A percentile compares a stretch with the other conserved stretches of the same genome.
Evolutionary conservation across 1,139 yeast species (phyloP).

Genomic region (Candida pseudoviswanathii): DNA sequence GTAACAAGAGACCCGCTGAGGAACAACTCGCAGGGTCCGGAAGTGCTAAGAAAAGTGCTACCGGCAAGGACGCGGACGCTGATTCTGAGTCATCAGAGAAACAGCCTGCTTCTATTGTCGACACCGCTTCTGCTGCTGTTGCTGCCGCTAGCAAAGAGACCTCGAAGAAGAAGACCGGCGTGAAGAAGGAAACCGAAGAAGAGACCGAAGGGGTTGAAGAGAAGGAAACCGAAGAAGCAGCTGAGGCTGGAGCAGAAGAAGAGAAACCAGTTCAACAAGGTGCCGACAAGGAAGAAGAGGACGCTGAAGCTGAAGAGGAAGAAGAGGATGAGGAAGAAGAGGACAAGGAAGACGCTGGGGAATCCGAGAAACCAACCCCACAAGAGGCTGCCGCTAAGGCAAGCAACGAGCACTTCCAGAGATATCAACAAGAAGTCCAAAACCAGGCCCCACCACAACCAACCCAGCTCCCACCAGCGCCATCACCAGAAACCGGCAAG

Average conservation of each 20-base stretch:
- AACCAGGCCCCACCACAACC: conserved; percentile 15
- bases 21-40: conserved; percentile 22
- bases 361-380: neutral
- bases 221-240: neutral
- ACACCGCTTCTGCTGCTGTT: conserved; percentile 19
- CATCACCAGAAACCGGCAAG: conserved; percentile 42
- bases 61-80: conserved; percentile 38
- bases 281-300: neutral
- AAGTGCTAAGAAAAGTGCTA: conserved; percentile 26
- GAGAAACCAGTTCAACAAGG: neutral
- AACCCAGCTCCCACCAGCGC: conserved; percentile 21
- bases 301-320: conserved; percentile 2
- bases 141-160: conserved; percentile 24
- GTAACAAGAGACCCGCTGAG: conserved; percentile 30
- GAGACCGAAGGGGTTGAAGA: neutral
- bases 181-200: neutral
- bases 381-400: conserved; percentile 2
- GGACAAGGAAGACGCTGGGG: conserved; percentile 5
- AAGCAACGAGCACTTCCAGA: conserved; percentile 1
- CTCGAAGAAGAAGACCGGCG: conserved; percentile 32
- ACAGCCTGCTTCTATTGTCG: conserved; percentile 35
- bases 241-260: neutral
- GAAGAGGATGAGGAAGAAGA: conserved; percentile 21
- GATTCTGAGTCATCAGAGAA: conserved; percentile 53
- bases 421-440: conserved; percentile 9